Base-by-base conservation (phyloP, 2,329 filamentous ascomycete species). In the Chaetomiaceae sp. region DNA sequence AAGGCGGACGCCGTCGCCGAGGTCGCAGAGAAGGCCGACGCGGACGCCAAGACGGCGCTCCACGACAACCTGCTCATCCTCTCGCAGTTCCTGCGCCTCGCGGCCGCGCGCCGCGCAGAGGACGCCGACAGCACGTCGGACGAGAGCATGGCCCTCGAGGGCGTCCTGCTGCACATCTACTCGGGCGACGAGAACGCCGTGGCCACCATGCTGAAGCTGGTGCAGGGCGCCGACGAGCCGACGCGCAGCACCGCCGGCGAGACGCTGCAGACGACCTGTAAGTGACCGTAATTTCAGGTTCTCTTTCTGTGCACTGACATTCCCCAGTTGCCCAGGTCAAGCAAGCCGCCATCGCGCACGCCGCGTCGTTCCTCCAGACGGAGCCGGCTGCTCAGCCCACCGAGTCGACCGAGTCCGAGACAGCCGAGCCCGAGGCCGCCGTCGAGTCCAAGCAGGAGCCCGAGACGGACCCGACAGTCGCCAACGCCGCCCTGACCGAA, bases 81-180 rank as follows among this genome's bases (percentile, higher is more conserved):
- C 59, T 89, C 88, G 5, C 87, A 90, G 67, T 95, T 94, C 75
- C 75, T 94, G 59, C 83, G 87, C 61, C 80, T 91, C 34, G 89
- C 89, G 55, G 89, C 89, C 54, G 84, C 88, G 63, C 83, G 89
- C 61, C 81, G 88, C 63, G 78, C 82, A 19, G 85, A 89, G 65
- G 87, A 88, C 59, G 80, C 75, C 51, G 80, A 87, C 62, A 78
- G 81, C 44, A 72, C 75, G 37, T 69, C 79, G 5, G 87, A 91
- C 53, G 87, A 92, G 73, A 89, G 85, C 70, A 83, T 84, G 70
- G 89, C 88, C 33, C 84, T 94, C 55, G 89, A 95, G 72, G 88
- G 88, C 48, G 84, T 89, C 31, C 76, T 95, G 54, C 76, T 91
- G 43, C 80, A 86, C 56, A 86, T 94, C 29, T 94, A 95, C 71